Base-by-base conservation (phyloP, 2,329 filamentous ascomycete species). In the Verticillium isaacii region DNA sequence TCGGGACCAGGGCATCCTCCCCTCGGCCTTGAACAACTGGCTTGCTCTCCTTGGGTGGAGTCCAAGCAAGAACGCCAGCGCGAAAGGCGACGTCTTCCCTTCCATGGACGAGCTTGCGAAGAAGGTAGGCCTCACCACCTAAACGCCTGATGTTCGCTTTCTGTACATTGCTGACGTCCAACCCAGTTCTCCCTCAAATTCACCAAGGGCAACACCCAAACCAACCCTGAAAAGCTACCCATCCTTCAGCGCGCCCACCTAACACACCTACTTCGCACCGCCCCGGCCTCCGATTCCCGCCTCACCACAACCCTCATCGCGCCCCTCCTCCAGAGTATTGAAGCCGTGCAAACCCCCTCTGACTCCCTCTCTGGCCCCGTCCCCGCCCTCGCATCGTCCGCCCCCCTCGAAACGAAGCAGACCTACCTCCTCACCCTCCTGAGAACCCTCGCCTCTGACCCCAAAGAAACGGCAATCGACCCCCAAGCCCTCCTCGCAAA, bases 161-260 rank as follows among this genome's bases (percentile, higher is more conserved):
- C 32, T 37, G 25, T 57, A 12, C 32, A 58, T 54, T n/a, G 15
- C 58, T 12, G 63, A 56, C 70, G 76, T 60, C 78, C 58, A 39
- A 54, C 32, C 15, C 63, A 92, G 85, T 94, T 97, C 72, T 87
- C 88, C 56, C 82, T 96, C 66, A 93, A 92, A 70, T 96, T 97
- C 76, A 98, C 93, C 3, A 91, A 90, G 68, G 94, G 94, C 11
- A 93, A 97, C 72, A 92, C 93, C 7, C 89, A 90, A 15, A 91
- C 97, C 19, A 87, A 90, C 23, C 84, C 89, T 58, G 86, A 88
- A 57, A 99, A 98, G 72, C 82, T 98, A 17, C 84, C 86, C 68
- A 92, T 88, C 73, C 83, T 98, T 57, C 92, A 97, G 70, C 86
- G 85, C 67, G 83, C 85, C 56, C 91, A 94, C 70, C 68, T 73